Conservation (phyloP, 192 early-diverging fungal genomes). For the Powellomyces hirtus region DNA sequence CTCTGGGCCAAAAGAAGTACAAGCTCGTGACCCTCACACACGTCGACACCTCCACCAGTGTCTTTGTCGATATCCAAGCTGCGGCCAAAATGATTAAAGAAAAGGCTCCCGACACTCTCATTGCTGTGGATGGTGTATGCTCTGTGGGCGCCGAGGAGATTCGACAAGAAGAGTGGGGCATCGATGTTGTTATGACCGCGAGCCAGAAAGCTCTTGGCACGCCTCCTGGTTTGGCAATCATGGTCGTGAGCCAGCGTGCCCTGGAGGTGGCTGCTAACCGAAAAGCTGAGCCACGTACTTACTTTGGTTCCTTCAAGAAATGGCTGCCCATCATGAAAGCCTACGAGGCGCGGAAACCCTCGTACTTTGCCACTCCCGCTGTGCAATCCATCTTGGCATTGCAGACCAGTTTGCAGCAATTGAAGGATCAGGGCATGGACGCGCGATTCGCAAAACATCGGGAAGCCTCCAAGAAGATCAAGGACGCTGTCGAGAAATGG, state of each 20-base stretch:
- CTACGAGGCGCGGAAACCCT: constrained; percentile 88
- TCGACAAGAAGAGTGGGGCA: constrained; percentile 84
- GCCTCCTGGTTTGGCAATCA: constrained; percentile 88
- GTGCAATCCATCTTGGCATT: constrained; percentile 92
- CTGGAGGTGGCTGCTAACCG: constrained; percentile 65
- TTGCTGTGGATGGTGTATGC: constrained; percentile 94
- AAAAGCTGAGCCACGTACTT: constrained; percentile 76
- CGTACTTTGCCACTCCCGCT: constrained; percentile 96
- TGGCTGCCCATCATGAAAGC: constrained; percentile 97
- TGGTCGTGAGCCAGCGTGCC: constrained; percentile 79
- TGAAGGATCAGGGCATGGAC: constrained; percentile 70
- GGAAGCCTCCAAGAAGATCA: constrained; percentile 68
- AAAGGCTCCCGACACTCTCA: constrained; percentile 80
- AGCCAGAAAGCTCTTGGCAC: constrained; percentile 94
- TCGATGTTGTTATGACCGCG: constrained; percentile 90
- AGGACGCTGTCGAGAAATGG: constrained; percentile 62
- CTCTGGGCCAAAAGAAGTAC: constrained; percentile 56
- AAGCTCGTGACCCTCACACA: constrained; percentile 93
- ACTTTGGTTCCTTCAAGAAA: constrained; percentile 89
- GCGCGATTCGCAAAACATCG: constrained; percentile 75
- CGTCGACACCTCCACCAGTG: constrained; percentile 94
- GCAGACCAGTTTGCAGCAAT: constrained; percentile 75
- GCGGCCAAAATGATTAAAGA: constrained; percentile 71
- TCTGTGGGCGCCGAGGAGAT: constrained; percentile 92
- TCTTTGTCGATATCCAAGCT: constrained; percentile 78